phyloP scores from a whole-genome alignment of 1,284 basidiomycete genomes.

The Leccinum angustisporum region DNA sequence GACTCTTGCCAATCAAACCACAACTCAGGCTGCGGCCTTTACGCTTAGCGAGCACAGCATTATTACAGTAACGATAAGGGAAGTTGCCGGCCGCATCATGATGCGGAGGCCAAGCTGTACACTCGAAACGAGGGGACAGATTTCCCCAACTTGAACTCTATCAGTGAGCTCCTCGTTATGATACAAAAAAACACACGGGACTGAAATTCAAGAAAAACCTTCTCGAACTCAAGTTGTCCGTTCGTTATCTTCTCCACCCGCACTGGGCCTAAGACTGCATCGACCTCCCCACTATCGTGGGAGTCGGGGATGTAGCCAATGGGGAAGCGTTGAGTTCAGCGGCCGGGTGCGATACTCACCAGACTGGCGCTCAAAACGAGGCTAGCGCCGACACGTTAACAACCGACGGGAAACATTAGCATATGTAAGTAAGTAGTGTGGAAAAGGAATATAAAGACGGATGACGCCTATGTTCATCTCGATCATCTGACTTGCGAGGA shows the following conservation, averaged over 20 bases:
- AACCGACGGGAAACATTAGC: not conserved
- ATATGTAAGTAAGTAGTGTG: not conserved
- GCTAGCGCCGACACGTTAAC: not conserved
- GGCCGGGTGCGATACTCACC: too few relatives aligned
- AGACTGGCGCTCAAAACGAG: too few relatives aligned
- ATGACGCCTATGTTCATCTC: slow-evolving; percentile 62
- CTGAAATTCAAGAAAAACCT: not conserved
- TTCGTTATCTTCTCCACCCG: not conserved
- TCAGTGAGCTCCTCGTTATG: not conserved
- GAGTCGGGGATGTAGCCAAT: too few relatives aligned
- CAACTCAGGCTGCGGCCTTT: not conserved
- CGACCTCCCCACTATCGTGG: too few relatives aligned
- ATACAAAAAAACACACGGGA: not conserved
- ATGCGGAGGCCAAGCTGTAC: not conserved
- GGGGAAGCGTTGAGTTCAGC: too few relatives aligned
- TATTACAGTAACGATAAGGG: not conserved
- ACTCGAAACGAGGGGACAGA: slow-evolving; percentile 6
- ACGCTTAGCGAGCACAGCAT: not conserved
- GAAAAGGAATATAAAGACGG: not conserved
- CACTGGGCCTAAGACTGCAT: slow-evolving; percentile 35
- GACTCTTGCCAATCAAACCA: too few relatives aligned
- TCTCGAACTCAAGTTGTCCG: not conserved
- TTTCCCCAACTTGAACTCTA: not conserved
- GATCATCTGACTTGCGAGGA: slow-evolving; percentile 70
- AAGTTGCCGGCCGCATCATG: not conserved